A percentile compares a stretch with the other conserved stretches of the same genome.
Conservation (phyloP, 352 stramenopile genomes). For the Pythium periplocum region DNA sequence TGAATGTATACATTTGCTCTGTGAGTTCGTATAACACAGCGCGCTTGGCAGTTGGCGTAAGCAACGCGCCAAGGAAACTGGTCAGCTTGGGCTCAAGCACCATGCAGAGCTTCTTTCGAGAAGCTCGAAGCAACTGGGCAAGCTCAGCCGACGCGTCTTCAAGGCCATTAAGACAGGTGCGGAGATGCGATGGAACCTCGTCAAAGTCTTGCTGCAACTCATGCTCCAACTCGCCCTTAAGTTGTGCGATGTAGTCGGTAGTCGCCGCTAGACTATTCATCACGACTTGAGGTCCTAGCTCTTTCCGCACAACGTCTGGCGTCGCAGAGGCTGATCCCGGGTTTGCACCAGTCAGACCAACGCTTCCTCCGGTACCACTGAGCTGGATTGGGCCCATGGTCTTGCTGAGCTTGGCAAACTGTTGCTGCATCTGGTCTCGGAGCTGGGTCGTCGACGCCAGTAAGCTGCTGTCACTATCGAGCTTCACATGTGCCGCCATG, state of each 20-base stretch:
- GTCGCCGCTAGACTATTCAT: slow-evolving; percentile 81
- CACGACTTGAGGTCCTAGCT: slow-evolving; percentile 63
- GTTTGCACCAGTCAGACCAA: slow-evolving; percentile 4
- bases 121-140: slow-evolving; percentile 55
- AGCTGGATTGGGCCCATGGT: slow-evolving; percentile 54
- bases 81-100: slow-evolving; percentile 73
- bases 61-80: slow-evolving; percentile 37
- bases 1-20: slow-evolving; percentile 82
- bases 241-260: slow-evolving; percentile 70
- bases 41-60: slow-evolving; percentile 37
- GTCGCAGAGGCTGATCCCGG: slow-evolving; percentile 2
- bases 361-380: slow-evolving; percentile 2
- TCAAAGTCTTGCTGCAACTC: slow-evolving; percentile 70
- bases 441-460: slow-evolving; percentile 58
- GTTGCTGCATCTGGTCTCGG: slow-evolving; percentile 83
- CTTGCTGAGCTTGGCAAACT: slow-evolving; percentile 85
- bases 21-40: slow-evolving; percentile 76
- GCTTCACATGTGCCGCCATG: slow-evolving; percentile 53
- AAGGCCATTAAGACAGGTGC: slow-evolving; percentile 62
- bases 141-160: slow-evolving; percentile 72
- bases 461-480: slow-evolving; percentile 52
- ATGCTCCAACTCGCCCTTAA: slow-evolving; percentile 70
- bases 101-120: slow-evolving; percentile 70
- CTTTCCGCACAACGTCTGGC: slow-evolving; percentile 38
- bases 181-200: slow-evolving; percentile 65